phyloP scores from a whole-genome alignment of 2,329 filamentous ascomycete genomes.

The Fusarium miscanthi region DNA sequence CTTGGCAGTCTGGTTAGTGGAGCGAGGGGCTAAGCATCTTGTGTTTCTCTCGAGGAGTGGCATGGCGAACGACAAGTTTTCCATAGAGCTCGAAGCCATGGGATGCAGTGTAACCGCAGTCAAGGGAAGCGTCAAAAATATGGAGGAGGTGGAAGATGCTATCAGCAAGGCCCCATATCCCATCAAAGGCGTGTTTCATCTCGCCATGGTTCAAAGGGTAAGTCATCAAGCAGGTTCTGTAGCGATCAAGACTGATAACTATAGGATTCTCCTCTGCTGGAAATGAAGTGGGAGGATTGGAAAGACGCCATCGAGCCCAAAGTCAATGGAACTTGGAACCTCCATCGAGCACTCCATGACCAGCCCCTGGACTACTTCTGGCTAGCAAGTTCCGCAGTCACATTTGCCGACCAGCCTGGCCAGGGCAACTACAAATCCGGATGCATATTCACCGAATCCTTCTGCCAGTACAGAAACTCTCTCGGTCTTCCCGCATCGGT shows the following conservation, averaged over 20 bases:
- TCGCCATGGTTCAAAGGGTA: constrained; percentile 44
- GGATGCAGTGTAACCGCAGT: constrained; percentile 10
- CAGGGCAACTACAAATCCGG: constrained; percentile 24
- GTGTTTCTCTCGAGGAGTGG: constrained; percentile 47
- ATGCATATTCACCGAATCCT: constrained; percentile 21
- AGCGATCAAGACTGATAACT: too few relatives aligned
- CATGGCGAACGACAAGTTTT: constrained; percentile 17
- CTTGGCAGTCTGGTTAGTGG: constrained; percentile 35
- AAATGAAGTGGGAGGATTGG: constrained; percentile 45
- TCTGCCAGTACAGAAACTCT: constrained; percentile 12
- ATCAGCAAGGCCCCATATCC: constrained; percentile 17
- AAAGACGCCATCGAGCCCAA: constrained; percentile 47
- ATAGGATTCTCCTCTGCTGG: constrained; percentile 47
- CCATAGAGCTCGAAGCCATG: constrained; percentile 19
- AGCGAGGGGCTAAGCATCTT: constrained; percentile 41
- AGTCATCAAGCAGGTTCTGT: too few relatives aligned
- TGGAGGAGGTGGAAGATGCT: constrained; percentile 16
- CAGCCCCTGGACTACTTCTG: constrained; percentile 52
- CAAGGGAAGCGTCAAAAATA: neutral
- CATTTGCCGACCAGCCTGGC: constrained; percentile 1
- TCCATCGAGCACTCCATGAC: constrained; percentile 37
- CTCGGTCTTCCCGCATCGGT: constrained; percentile 16
- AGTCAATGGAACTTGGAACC: constrained; percentile 46
- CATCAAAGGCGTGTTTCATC: constrained; percentile 45
- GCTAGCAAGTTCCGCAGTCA: constrained; percentile 12